Conservation (phyloP, 805 yeast species). For the Sugiyamaella boreocaroliniensis region DNA sequence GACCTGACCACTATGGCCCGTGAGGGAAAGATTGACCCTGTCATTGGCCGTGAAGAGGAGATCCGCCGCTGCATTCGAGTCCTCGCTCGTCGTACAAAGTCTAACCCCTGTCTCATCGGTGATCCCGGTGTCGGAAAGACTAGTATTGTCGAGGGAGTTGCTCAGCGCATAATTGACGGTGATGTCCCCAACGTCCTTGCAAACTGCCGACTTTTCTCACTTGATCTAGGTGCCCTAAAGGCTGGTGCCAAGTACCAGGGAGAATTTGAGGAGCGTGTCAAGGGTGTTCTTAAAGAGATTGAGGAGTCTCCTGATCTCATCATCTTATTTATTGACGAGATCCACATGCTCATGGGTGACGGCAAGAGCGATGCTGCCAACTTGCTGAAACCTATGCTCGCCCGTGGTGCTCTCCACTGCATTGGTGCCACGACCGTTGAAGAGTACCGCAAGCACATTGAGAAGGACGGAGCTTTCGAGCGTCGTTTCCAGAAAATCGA, state of each 20-base stretch:
- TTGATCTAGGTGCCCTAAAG: constrained; percentile 92
- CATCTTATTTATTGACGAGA: constrained; percentile 90
- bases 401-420: constrained; percentile 93
- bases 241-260: constrained; percentile 99
- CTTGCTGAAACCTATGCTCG: constrained; percentile 91
- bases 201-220: constrained; percentile 71
- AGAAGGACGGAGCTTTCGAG: constrained; percentile 98
- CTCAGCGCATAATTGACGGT: constrained; percentile 90
- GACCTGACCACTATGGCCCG: constrained; percentile 92
- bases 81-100: constrained; percentile 92
- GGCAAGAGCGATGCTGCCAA: constrained; percentile 98
- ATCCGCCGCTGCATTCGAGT: constrained; percentile 92
- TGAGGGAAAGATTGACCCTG: constrained; percentile 94
- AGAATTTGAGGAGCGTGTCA: constrained; percentile 95
- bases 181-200: constrained; percentile 89
- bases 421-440: constrained; percentile 97
- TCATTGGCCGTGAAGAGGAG: constrained; percentile 98
- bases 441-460: constrained; percentile 86
- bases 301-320: constrained; percentile 76
- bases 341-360: constrained; percentile 99
- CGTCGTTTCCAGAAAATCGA: constrained; percentile 97
- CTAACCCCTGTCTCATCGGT: constrained; percentile 94
- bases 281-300: constrained; percentile 92
- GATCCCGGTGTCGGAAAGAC: constrained; percentile 99
- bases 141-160: constrained; percentile 96